Base-by-base conservation (phyloP, 2,329 filamentous ascomycete genomes). In the Alternaria sp. region DNA sequence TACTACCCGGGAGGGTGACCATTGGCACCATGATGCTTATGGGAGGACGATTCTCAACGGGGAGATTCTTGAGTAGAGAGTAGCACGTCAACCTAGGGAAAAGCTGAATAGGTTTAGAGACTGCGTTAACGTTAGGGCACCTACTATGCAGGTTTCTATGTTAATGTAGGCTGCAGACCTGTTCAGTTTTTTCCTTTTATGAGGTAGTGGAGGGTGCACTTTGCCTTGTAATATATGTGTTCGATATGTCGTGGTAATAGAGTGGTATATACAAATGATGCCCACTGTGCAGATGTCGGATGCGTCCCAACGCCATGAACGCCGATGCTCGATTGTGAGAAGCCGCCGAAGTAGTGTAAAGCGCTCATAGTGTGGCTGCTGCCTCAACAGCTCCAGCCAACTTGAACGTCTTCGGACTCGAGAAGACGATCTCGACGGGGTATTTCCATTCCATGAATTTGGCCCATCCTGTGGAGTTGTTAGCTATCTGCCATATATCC, bases 401-500 rank as follows among this genome's bases (percentile, higher is more conserved):
- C 66, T 83, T 85, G 79, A 85, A 85, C 3, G 77, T 65, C 43
- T 70, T 74, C 6, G 81, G 79, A 67, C 76, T 84, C n/a, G 83
- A 82, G 23, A 85, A 76, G 51, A 82, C 80, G 46, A 97, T 85
- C 65, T 96, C 91, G 59, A 97, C 90, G 9, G 89, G 89, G 77
- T 97, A 96, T 80, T 92, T 90, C 94, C 93, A 98, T 79, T 93
- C 89, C 94, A 97, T 97, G 78, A 93, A 96, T 74, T 91, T 90
- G 21, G 90, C 91, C 94, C 95, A 97, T 70, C 93, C 94, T 97
- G n/a, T 4, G n/a, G 5, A 4, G 43, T 7, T 17, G 23, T 68
- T 57, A 70, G 56, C 57, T 44, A n/a, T 43, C 5, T 30, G 12
- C 25, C 21, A 13, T 17, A 3, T 4, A 25, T 28, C 21, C 43